These are phyloP conservation scores for Ogataea trehaloabstinens DNA, from an alignment of 805 yeast genomes.

Conservation along the genomic window DNA sequence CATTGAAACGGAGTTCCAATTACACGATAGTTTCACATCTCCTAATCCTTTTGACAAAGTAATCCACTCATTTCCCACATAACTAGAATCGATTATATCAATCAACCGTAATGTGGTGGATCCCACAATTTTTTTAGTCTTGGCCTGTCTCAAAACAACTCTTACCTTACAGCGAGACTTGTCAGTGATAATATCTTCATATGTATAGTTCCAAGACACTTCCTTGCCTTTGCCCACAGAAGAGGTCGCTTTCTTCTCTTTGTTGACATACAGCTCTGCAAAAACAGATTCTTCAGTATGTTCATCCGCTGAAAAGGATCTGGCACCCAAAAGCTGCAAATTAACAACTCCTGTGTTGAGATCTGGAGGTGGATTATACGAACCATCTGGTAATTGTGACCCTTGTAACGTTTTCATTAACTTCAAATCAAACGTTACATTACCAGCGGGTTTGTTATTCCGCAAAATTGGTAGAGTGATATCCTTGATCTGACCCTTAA, in stretches of 20 bases:
- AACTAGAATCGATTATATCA: conserved; percentile 73
- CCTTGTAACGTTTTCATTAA: conserved; percentile 74
- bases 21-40: conserved; percentile 63
- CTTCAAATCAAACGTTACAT: conserved; percentile 63
- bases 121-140: conserved; percentile 55
- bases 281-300: conserved; percentile 54
- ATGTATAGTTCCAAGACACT: conserved; percentile 63
- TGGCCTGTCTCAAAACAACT: conserved; percentile 62
- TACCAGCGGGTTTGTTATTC: conserved; percentile 84
- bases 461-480: conserved; percentile 60
- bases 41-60: conserved; percentile 69
- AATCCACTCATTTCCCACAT: conserved; percentile 77
- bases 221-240: conserved; percentile 53
- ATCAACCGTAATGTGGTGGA: conserved; percentile 56
- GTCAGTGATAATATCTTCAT: conserved; percentile 63
- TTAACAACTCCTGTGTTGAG: conserved; percentile 89
- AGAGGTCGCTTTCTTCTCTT: conserved; percentile 58
- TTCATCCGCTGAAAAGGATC: conserved; percentile 44
- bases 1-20: conserved; percentile 86
- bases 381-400: conserved; percentile 70
- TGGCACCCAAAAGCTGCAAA: conserved; percentile 62
- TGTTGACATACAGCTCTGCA: conserved; percentile 69
- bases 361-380: conserved; percentile 82
- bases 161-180: conserved; percentile 69
- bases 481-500: conserved; percentile 47